These are phyloP conservation scores for Tillandsia leiboldiana DNA, from an alignment of 176 grass and related monocot species.

Conservation along the genomic window DNA sequence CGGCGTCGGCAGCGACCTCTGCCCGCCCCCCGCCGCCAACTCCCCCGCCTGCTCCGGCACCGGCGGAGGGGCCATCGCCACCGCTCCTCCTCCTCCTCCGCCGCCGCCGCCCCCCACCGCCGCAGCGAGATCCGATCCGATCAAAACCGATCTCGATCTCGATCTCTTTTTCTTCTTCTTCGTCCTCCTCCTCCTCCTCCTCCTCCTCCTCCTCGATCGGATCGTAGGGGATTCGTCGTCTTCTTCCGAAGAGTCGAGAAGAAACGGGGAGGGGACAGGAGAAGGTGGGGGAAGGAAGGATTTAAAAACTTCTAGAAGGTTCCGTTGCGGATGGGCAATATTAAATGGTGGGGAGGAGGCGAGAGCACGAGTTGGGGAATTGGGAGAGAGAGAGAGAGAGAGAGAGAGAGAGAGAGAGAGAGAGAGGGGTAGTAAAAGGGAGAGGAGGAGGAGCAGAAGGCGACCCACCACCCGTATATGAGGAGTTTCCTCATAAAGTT, in stretches of 20 bases:
- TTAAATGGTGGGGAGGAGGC: background rate
- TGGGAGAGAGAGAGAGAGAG: too few relatives aligned
- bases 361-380: background rate
- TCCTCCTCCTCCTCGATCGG: too few relatives aligned
- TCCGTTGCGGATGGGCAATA: constrained; percentile 5
- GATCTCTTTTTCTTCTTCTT: too few relatives aligned
- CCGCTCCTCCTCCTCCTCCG: background rate
- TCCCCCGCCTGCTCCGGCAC: constrained; percentile 29
- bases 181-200: too few relatives aligned
- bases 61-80: constrained; percentile 19
- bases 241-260: too few relatives aligned
- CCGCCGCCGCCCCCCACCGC: background rate
- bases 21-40: background rate
- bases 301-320: constrained; percentile 41
- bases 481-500: too few relatives aligned
- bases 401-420: too few relatives aligned
- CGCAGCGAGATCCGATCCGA: constrained; percentile 12
- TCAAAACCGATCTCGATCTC: too few relatives aligned
- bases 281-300: constrained; percentile 11
- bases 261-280: background rate
- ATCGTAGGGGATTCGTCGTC: too few relatives aligned
- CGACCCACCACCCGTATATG: too few relatives aligned
- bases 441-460: constrained; percentile 5
- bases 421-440: background rate
- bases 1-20: constrained; percentile 53